These are phyloP conservation scores for Metschnikowia lachancei DNA, from an alignment of 805 yeast species.

Conservation along the genomic window DNA sequence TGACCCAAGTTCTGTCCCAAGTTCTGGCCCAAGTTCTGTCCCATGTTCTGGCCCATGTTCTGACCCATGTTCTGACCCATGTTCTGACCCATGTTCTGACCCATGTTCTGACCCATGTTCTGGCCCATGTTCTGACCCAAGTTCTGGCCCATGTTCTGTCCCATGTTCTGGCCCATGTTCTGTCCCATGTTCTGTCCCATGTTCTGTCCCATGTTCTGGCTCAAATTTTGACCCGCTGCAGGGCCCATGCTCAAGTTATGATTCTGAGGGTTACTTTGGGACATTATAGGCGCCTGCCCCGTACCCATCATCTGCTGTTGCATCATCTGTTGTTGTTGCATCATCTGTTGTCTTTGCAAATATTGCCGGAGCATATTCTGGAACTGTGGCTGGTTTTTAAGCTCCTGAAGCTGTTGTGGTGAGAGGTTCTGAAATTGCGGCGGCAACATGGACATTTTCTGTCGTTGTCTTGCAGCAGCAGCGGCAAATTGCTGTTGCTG, in stretches of 20 bases:
- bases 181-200: neutral
- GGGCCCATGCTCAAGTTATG: neutral
- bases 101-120: neutral
- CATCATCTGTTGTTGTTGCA: slow-evolving; percentile 30
- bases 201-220: neutral
- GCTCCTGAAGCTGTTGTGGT: slow-evolving; percentile 43
- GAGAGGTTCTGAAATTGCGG: slow-evolving; percentile 30
- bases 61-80: slow-evolving; percentile 1
- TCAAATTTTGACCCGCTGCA: neutral
- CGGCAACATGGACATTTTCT: slow-evolving; percentile 27
- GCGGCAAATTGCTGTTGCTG: slow-evolving; percentile 11
- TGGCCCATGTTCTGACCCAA: slow-evolving; percentile 1
- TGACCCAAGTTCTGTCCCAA: neutral
- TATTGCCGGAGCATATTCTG: slow-evolving; percentile 41
- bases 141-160: neutral
- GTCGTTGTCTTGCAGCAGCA: slow-evolving; percentile 21
- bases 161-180: neutral
- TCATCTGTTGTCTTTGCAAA: slow-evolving; percentile 40
- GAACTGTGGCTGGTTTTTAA: slow-evolving; percentile 43
- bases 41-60: neutral
- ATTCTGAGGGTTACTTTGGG: slow-evolving; percentile 3
- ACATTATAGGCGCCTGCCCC: slow-evolving; percentile 6
- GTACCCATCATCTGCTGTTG: slow-evolving; percentile 15
- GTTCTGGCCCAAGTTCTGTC: slow-evolving; percentile 1
- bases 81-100: neutral